phyloP scores from a whole-genome alignment of 2,329 filamentous ascomycete species.

The Colletotrichum noveboracense region DNA sequence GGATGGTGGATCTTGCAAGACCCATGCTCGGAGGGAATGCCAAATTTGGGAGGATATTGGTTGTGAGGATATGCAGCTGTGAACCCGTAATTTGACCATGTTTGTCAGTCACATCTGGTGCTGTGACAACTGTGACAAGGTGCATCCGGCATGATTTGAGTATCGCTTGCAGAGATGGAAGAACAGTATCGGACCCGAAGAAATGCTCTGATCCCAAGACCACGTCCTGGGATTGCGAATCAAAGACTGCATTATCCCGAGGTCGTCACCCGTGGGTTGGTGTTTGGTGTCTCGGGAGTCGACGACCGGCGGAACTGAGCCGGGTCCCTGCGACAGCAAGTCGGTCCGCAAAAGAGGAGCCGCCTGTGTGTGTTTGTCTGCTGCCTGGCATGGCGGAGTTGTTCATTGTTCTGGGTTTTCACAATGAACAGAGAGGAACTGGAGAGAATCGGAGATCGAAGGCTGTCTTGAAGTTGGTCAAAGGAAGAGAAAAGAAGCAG shows the following conservation, averaged over 20 bases:
- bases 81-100: background rate
- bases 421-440: background rate
- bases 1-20: background rate
- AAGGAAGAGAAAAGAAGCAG: background rate
- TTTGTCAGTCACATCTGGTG: background rate
- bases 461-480: background rate
- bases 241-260: constrained; percentile 14
- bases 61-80: background rate
- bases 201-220: background rate
- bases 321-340: background rate
- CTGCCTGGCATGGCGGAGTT: background rate
- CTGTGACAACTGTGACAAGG: background rate
- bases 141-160: background rate
- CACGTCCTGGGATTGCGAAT: constrained; percentile 15
- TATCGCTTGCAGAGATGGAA: background rate
- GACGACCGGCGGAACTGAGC: background rate
- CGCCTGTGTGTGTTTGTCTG: background rate
- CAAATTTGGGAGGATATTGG: background rate
- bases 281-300: constrained; percentile 22
- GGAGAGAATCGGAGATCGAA: background rate
- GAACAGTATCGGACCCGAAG: background rate
- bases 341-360: background rate
- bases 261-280: background rate
- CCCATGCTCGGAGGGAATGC: background rate
- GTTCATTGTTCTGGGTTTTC: background rate